Percentiles rank a stretch among this genome's conserved stretches.
Conservation (phyloP, 306 rosid genomes). For the Glycyrrhiza uralensis region DNA sequence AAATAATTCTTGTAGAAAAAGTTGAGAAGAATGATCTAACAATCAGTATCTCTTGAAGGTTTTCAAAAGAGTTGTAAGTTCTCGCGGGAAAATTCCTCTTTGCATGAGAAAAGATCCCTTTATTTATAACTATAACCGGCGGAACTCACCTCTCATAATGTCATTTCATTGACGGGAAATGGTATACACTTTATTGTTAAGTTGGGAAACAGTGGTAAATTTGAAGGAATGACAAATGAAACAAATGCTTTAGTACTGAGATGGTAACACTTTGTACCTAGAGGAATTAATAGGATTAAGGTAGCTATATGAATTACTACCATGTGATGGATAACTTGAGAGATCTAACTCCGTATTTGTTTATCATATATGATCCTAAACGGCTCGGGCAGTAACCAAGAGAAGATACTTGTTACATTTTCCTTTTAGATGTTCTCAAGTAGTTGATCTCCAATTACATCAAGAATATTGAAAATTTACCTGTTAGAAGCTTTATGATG, state of each 20-base stretch:
- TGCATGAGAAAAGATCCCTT: too few relatives aligned
- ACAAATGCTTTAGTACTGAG: background rate
- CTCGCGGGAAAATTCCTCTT: too few relatives aligned
- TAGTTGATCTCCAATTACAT: background rate
- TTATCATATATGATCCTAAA: background rate
- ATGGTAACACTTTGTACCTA: background rate
- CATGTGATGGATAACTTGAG: background rate
- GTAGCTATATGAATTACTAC: conserved; percentile 3
- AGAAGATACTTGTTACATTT: background rate
- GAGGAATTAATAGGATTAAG: conserved; percentile 3
- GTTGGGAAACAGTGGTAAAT: too few relatives aligned
- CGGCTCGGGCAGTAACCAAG: background rate
- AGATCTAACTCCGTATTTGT: background rate
- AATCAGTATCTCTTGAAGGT: too few relatives aligned
- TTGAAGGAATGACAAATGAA: background rate
- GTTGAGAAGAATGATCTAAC: too few relatives aligned
- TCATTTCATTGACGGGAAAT: too few relatives aligned
- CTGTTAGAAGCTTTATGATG: background rate
- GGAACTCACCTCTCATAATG: too few relatives aligned
- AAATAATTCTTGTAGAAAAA: too few relatives aligned
- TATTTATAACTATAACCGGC: too few relatives aligned
- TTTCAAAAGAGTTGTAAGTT: too few relatives aligned
- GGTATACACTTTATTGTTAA: too few relatives aligned
- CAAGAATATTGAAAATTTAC: background rate
- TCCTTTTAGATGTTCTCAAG: background rate